Percentiles rank a stretch among this genome's conserved stretches.
Evolutionary conservation across 306 rosid genomes (phyloP).

Genomic region (Cercis canadensis): DNA sequence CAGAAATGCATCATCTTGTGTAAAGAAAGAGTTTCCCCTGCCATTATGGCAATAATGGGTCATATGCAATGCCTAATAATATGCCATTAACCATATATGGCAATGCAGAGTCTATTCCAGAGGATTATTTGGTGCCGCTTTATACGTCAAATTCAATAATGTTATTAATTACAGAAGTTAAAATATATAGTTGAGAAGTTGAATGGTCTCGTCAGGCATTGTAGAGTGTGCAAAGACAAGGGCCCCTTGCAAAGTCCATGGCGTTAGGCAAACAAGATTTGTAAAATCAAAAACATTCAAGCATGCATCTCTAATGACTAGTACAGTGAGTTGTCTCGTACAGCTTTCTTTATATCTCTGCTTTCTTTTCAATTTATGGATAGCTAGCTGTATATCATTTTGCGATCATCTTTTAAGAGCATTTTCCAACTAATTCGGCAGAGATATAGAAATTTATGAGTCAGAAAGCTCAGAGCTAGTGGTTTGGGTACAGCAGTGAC

Average conservation of each 20-base stretch:
- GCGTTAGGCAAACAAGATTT: neutral
- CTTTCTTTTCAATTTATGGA: neutral
- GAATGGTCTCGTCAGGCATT: too few relatives aligned
- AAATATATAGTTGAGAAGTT: constrained; percentile 10
- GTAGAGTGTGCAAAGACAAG: too few relatives aligned
- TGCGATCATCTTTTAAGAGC: too few relatives aligned
- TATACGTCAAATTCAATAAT: neutral
- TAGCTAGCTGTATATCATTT: constrained; percentile 4
- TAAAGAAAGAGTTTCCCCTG: neutral
- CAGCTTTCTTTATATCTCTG: neutral
- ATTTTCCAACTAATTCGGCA: too few relatives aligned
- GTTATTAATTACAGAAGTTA: constrained; percentile 2
- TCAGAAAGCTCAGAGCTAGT: neutral
- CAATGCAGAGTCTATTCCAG: too few relatives aligned
- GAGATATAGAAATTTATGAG: neutral
- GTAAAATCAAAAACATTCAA: constrained; percentile 1
- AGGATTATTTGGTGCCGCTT: too few relatives aligned
- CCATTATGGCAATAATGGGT: too few relatives aligned
- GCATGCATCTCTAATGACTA: too few relatives aligned
- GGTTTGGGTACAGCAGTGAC: neutral
- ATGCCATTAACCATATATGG: too few relatives aligned
- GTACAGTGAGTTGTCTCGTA: neutral
- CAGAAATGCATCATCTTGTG: too few relatives aligned
- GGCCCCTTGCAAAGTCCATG: neutral
- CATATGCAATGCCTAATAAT: too few relatives aligned